A percentile compares a stretch with the other conserved stretches of the same genome.
These are phyloP conservation scores for Karstenula rhodostoma DNA, from an alignment of 2,329 filamentous ascomycete genomes.

Conservation along the genomic window DNA sequence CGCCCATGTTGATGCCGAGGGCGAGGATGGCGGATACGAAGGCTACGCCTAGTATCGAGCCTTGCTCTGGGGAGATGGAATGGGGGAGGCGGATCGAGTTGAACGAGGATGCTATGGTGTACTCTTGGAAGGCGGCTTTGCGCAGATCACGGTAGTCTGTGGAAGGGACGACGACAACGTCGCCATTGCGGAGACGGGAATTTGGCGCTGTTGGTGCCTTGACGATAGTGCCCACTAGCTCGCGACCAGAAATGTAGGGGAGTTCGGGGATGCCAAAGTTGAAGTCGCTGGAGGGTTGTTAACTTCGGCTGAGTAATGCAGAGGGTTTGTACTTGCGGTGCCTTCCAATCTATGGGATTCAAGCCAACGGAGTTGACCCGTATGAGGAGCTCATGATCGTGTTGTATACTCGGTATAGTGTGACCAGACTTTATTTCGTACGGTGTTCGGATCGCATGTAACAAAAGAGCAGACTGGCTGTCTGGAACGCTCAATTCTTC, in stretches of 20 bases:
- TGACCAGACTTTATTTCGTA: slow-evolving; percentile 59
- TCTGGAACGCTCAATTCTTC: slow-evolving; percentile 19
- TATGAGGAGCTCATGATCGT: slow-evolving; percentile 67
- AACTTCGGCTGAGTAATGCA: neutral
- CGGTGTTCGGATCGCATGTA: slow-evolving; percentile 60
- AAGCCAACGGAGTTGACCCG: slow-evolving; percentile 71
- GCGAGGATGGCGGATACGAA: slow-evolving; percentile 74
- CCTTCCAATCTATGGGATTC: slow-evolving; percentile 81
- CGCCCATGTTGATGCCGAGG: slow-evolving; percentile 73
- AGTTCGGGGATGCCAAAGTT: slow-evolving; percentile 73
- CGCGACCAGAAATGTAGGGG: slow-evolving; percentile 74
- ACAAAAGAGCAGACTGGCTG: slow-evolving; percentile 58
- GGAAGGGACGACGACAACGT: slow-evolving; percentile 66
- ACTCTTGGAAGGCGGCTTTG: slow-evolving; percentile 77
- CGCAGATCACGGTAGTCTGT: slow-evolving; percentile 77
- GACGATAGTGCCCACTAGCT: slow-evolving; percentile 64
- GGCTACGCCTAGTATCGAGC: slow-evolving; percentile 72
- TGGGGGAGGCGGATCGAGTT: slow-evolving; percentile 70
- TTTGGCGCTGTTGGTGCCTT: neutral
- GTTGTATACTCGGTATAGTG: slow-evolving; percentile 55
- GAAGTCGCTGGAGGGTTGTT: slow-evolving; percentile 62
- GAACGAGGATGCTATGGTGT: slow-evolving; percentile 69
- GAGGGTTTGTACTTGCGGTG: slow-evolving; percentile 62
- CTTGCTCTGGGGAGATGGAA: slow-evolving; percentile 61
- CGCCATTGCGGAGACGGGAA: slow-evolving; percentile 11